These are phyloP conservation scores for Pascua guehoae DNA, from an alignment of 1,284 basidiomycete genomes.

Conservation along the genomic window DNA sequence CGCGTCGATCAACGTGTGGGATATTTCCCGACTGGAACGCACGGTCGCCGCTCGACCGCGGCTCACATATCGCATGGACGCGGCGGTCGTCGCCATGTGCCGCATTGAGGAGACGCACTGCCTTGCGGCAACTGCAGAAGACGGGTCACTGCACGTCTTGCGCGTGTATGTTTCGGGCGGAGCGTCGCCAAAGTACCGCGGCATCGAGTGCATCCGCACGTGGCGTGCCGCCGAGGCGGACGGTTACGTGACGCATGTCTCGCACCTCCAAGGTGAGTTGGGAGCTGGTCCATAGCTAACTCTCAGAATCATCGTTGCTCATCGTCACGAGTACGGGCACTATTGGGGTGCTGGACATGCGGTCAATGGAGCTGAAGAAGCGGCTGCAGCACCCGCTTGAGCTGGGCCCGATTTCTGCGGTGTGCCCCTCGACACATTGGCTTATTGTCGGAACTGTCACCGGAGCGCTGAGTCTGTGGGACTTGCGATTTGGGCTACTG, in stretches of 20 bases:
- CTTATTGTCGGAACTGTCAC: conserved; percentile 78
- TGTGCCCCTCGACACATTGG: conserved; percentile 82
- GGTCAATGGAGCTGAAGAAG: conserved; percentile 73
- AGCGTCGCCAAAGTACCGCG: conserved; percentile 69
- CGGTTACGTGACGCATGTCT: conserved; percentile 31
- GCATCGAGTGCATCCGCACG: conserved; percentile 62
- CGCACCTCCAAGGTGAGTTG: conserved; percentile 35
- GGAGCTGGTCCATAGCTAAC: conserved; percentile 6
- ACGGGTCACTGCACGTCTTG: conserved; percentile 78
- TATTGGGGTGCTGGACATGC: conserved; percentile 76
- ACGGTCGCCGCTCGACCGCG: conserved; percentile 56
- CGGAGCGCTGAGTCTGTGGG: conserved; percentile 85
- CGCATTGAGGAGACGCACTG: conserved; percentile 79
- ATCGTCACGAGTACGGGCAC: conserved; percentile 77
- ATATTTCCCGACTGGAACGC: conserved; percentile 70
- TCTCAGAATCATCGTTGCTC: conserved; percentile 56
- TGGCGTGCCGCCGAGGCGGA: conserved; percentile 29
- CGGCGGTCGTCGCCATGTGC: conserved; percentile 73
- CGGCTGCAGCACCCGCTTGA: conserved; percentile 79
- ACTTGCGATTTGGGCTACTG: conserved; percentile 85
- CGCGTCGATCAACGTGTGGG: conserved; percentile 78
- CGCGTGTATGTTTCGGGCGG: conserved; percentile 68
- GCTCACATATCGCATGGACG: conserved; percentile 51
- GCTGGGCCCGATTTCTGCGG: conserved; percentile 75
- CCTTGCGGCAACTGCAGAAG: conserved; percentile 80